A percentile compares a stretch with the other conserved stretches of the same genome.
Evolutionary conservation across 441 rosid genomes (phyloP).

Genomic region (Syzygium malaccense): DNA sequence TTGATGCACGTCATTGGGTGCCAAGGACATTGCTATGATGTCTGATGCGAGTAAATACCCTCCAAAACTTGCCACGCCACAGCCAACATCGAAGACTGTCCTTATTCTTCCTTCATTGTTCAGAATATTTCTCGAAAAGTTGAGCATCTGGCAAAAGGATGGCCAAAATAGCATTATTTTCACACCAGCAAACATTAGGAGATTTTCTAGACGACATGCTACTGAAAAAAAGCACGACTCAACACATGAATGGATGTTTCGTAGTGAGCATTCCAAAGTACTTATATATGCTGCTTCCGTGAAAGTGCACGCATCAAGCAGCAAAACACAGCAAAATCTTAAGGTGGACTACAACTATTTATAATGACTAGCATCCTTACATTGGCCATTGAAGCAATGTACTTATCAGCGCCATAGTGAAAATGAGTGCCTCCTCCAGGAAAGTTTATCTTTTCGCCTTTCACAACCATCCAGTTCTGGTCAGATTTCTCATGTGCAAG

Average conservation of each 20-base stretch:
- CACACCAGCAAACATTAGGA: slow-evolving; percentile 2
- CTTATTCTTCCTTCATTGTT: slow-evolving; percentile 75
- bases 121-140: slow-evolving; percentile 64
- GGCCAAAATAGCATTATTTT: neutral
- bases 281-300: neutral
- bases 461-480: slow-evolving; percentile 99
- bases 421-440: slow-evolving; percentile 99
- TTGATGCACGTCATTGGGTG: slow-evolving; percentile 98
- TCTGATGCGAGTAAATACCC: slow-evolving; percentile 86
- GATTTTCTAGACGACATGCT: neutral
- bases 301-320: neutral
- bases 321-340: neutral
- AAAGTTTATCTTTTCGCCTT: slow-evolving; percentile 84
- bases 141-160: slow-evolving; percentile 69
- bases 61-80: slow-evolving; percentile 99
- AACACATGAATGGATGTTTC: neutral
- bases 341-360: neutral
- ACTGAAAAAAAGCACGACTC: neutral
- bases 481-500: slow-evolving; percentile 98
- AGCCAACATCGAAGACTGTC: slow-evolving; percentile 95
- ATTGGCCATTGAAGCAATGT: slow-evolving; percentile 90
- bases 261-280: neutral
- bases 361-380: slow-evolving; percentile 30
- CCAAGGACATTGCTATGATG: slow-evolving; percentile 83
- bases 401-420: slow-evolving; percentile 97